Conservation (phyloP, 176 grass and related monocot genomes). For the Olyra latifolia region DNA sequence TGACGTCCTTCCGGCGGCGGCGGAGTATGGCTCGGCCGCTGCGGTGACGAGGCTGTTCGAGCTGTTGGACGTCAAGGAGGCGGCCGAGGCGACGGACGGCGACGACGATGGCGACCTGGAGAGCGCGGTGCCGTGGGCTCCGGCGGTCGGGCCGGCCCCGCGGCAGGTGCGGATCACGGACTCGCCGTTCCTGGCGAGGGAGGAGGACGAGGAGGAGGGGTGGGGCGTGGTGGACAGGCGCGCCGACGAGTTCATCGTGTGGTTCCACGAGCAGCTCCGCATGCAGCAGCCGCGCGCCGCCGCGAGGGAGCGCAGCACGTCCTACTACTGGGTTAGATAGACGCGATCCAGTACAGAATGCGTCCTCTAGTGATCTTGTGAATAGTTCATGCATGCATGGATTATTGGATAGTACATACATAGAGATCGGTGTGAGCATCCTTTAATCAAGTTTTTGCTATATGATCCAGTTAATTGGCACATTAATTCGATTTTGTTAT, state of each 20-base stretch:
- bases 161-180: constrained; percentile 61
- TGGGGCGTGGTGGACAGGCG: constrained; percentile 53
- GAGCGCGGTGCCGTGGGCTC: background rate
- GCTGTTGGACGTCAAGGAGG: constrained; percentile 49
- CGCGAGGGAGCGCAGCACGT: background rate
- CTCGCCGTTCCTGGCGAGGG: constrained; percentile 50
- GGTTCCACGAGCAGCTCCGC: constrained; percentile 80
- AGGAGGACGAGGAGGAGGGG: constrained; percentile 37
- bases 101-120: constrained; percentile 5
- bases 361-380: background rate
- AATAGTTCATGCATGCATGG: constrained; percentile 13
- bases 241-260: constrained; percentile 87
- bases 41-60: constrained; percentile 53
- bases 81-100: background rate
- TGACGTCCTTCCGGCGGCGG: background rate
- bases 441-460: background rate
- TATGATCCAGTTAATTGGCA: background rate
- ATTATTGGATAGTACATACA: background rate
- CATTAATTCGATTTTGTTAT: background rate
- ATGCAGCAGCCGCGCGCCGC: constrained; percentile 40
- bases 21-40: background rate
- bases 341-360: background rate
- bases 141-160: background rate
- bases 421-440: background rate
- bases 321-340: constrained; percentile 21